Evolutionary conservation across 441 rosid species (phyloP).

Genomic region (Populus trichocarpa): DNA sequence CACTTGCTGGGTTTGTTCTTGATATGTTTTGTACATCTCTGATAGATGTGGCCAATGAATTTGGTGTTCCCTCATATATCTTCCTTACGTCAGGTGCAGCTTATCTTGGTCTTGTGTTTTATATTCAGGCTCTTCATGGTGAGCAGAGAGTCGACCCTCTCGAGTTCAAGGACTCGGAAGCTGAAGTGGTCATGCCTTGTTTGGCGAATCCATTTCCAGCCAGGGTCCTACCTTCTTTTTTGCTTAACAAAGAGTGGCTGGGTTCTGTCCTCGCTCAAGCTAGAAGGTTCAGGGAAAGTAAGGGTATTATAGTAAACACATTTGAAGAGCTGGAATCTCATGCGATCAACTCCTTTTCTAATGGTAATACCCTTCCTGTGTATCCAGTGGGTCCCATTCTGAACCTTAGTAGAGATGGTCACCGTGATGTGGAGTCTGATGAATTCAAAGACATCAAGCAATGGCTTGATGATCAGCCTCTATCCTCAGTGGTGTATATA

Average conservation of each 20-base stretch:
- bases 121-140: too few species aligned
- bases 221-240: too few species aligned
- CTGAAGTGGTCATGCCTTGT: too few species aligned
- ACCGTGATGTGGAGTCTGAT: not conserved
- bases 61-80: too few species aligned
- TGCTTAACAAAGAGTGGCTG: not conserved
- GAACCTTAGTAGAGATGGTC: not conserved
- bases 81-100: too few species aligned
- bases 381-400: not conserved
- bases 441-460: not conserved
- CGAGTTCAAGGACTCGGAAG: too few species aligned
- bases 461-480: not conserved
- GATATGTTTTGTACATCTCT: not conserved
- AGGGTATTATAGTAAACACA: not conserved
- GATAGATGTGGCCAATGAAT: not conserved
- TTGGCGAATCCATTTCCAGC: too few species aligned
- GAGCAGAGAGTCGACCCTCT: too few species aligned
- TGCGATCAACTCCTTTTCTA: not conserved
- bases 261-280: not conserved
- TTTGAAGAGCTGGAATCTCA: not conserved
- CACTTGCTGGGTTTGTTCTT: conserved; percentile 32
- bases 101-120: too few species aligned
- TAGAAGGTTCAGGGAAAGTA: not conserved
- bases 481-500: not conserved
- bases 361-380: not conserved